These are phyloP conservation scores for Chlorella sp. DNA, from an alignment of 139 green algal genomes.

Conservation along the genomic window DNA sequence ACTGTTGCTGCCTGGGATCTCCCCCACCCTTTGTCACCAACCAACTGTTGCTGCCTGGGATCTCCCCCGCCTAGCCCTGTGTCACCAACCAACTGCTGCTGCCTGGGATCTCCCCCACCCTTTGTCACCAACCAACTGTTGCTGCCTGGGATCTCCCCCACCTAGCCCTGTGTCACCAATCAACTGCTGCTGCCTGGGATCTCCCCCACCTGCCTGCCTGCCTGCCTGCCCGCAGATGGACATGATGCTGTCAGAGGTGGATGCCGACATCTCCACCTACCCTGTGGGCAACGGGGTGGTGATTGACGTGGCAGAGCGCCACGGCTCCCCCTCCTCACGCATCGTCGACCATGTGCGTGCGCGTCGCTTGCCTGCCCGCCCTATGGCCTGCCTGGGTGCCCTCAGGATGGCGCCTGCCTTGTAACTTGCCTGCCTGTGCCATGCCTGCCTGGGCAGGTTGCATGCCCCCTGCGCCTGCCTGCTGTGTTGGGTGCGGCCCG, in stretches of 20 bases:
- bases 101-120: too few relatives aligned
- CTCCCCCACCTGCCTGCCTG: neutral
- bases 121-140: too few relatives aligned
- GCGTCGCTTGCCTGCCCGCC: neutral
- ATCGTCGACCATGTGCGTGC: conserved; percentile 3
- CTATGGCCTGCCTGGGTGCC: too few relatives aligned
- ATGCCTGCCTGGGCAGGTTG: too few relatives aligned
- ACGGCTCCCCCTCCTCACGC: conserved; percentile 5
- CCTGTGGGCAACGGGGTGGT: conserved; percentile 13
- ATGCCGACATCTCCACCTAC: conserved; percentile 27
- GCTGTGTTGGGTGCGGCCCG: neutral
- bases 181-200: neutral
- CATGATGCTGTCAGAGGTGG: conserved; percentile 26
- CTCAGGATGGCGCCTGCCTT: too few relatives aligned
- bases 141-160: too few relatives aligned
- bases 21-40: too few relatives aligned
- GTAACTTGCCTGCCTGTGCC: too few relatives aligned
- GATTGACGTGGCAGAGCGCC: conserved; percentile 25
- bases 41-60: too few relatives aligned
- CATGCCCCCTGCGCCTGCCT: neutral
- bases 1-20: too few relatives aligned
- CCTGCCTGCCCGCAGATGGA: conserved; percentile 3
- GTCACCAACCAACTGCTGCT: too few relatives aligned
- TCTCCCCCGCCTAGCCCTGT: too few relatives aligned
- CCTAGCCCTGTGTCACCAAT: neutral